Conservation (phyloP, 2,329 filamentous ascomycete genomes). For the Apiospora malaysiana region DNA sequence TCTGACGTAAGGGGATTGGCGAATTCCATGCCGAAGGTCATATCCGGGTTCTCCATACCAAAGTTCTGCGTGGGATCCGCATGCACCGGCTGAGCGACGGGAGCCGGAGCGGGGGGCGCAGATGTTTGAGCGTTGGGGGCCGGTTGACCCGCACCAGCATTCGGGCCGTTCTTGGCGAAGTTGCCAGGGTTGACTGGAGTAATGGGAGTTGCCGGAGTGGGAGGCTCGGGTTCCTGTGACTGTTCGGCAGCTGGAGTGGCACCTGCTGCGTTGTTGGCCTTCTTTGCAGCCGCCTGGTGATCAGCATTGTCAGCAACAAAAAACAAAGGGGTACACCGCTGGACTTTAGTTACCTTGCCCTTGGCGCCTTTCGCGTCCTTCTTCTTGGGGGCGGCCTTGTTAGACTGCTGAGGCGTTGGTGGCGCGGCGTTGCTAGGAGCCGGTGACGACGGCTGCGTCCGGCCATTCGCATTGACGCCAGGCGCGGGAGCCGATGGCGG, state of each 20-base stretch:
- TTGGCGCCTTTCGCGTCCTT: slow-evolving; percentile 71
- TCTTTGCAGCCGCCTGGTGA: slow-evolving; percentile 64
- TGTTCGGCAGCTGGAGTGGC: slow-evolving; percentile 65
- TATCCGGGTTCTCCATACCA: slow-evolving; percentile 49
- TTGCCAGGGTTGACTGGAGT: slow-evolving; percentile 60
- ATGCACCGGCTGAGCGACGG: slow-evolving; percentile 52
- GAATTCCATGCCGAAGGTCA: slow-evolving; percentile 60
- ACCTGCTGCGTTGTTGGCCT: slow-evolving; percentile 60
- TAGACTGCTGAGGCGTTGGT: slow-evolving; percentile 75
- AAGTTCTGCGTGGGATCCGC: slow-evolving; percentile 56
- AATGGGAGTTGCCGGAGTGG: slow-evolving; percentile 68
- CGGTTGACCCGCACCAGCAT: slow-evolving; percentile 44
- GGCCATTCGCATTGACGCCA: slow-evolving; percentile 52
- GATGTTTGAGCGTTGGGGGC: slow-evolving; percentile 51
- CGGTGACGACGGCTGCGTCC: slow-evolving; percentile 64
- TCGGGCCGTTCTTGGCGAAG: slow-evolving; percentile 56
- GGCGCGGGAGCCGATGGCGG: slow-evolving; percentile 66
- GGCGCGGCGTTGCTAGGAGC: slow-evolving; percentile 71
- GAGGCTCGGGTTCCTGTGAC: slow-evolving; percentile 61
- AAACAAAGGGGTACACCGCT: slow-evolving; percentile 17
- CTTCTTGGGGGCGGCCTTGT: slow-evolving; percentile 80
- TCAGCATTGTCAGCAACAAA: slow-evolving; percentile 38
- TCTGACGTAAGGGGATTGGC: slow-evolving; percentile 48
- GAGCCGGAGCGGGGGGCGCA: slow-evolving; percentile 47
- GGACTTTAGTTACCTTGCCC: slow-evolving; percentile 63